A percentile compares a stretch with the other conserved stretches of the same genome.
These are phyloP conservation scores for Suhomyces ambrosiae DNA, from an alignment of 1,139 yeast species.

Conservation along the genomic window DNA sequence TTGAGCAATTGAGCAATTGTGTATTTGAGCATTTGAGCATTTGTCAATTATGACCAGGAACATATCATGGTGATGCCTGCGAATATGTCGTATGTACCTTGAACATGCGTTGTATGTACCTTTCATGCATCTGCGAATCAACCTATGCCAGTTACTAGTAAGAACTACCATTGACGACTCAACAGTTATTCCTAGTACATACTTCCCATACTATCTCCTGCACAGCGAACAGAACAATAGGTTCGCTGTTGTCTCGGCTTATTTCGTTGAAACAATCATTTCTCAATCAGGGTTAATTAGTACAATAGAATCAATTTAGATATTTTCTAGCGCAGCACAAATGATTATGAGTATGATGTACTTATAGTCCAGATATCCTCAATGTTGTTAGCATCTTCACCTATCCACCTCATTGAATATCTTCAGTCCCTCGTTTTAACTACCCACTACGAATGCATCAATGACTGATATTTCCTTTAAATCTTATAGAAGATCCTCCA, in stretches of 20 bases:
- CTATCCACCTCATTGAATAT: too few species aligned
- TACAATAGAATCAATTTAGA: conserved; percentile 7
- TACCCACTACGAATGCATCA: conserved; percentile 5
- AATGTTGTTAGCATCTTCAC: background rate
- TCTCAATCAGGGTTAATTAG: conserved; percentile 11
- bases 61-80: too few species aligned
- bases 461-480: conserved; percentile 1
- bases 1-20: too few species aligned
- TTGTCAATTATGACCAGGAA: too few species aligned
- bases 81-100: too few species aligned
- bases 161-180: too few species aligned
- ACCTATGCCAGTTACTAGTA: too few species aligned
- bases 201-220: conserved; percentile 1
- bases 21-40: too few species aligned
- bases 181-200: too few species aligned
- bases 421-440: background rate
- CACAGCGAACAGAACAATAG: conserved; percentile 4
- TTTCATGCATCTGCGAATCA: too few species aligned
- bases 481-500: conserved; percentile 5
- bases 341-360: background rate
- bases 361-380: conserved; percentile 2
- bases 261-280: conserved; percentile 5
- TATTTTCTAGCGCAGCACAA: conserved; percentile 2
- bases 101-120: too few species aligned
- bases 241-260: conserved; percentile 5